Evolutionary conservation across 1,284 basidiomycete genomes (phyloP), one percentile per base, ranked within the genome.

Genomic region (Tilletia walkeri): DNA sequence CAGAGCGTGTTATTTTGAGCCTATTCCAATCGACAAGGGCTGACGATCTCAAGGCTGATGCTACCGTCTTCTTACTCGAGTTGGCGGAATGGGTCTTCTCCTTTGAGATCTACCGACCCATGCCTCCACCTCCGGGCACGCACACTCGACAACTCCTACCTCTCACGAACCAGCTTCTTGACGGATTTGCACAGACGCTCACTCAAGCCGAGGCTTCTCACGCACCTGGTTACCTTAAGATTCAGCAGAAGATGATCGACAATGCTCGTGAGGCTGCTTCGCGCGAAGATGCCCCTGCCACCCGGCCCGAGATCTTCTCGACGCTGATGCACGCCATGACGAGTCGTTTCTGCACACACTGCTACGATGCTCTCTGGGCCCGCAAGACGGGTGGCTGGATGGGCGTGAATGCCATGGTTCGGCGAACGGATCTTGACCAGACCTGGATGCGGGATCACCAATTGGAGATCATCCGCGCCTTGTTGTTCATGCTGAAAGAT

Each of bases 401-500:
- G 39, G 81, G 80, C 54, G 76, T 83, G 65, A 76, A 82, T 63
- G 77, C 77, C 76, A 70, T 83, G 7, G 73, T 82, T 9, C 76
- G 81, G 10, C 72, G 75, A 12, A 78, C 80, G 41, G 88, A 90
- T 30, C 85, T 96, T 36, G 89, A 88, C 75, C 67, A 72, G 67
- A 69, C 72, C 36, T 96, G 94, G 92, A 88, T 95, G 66, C 88
- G 89, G 72, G 93, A 96, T 70, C 90, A 94, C 65, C 92, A 96
- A 83, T 88, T 93, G 59, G 95, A 99, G 78, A 90, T 97, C 74
- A 89, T 95, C 67, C 90, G 95, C 61, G 94, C 92, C 4, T 88
- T 99, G 45, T 86, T 99, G 61, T 95, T 95, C 81, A 92, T 95
- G 73, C 87, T 99, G 66, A 98, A 99, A 83, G 95, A 99, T 82